These are phyloP conservation scores for Fusarium udum DNA, from an alignment of 2,329 filamentous ascomycete genomes.

Conservation along the genomic window DNA sequence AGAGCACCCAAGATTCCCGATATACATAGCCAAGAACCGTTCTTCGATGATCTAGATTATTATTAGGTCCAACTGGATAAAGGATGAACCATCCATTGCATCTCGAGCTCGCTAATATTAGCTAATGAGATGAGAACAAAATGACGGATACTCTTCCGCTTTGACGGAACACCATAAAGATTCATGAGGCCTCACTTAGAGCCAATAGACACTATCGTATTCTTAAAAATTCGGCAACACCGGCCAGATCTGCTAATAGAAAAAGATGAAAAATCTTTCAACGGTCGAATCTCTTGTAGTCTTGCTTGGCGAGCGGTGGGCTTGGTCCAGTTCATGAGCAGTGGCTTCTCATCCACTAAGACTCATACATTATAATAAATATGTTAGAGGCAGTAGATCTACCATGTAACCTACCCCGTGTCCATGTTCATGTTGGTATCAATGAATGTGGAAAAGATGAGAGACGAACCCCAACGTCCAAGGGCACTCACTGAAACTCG, in stretches of 20 bases:
- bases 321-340: not conserved
- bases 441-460: not conserved
- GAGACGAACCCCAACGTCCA: not conserved
- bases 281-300: not conserved
- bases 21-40: conserved; percentile 5
- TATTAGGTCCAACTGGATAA: not conserved
- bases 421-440: not conserved
- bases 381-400: not conserved
- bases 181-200: not conserved
- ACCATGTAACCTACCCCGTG: conserved; percentile 23
- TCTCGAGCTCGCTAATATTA: not conserved
- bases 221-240: not conserved
- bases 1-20: conserved; percentile 9
- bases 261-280: not conserved
- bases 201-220: conserved; percentile 1
- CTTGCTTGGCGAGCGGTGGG: conserved; percentile 6
- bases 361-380: conserved; percentile 8
- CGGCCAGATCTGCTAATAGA: conserved; percentile 1
- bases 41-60: conserved; percentile 4
- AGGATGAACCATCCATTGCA: not conserved
- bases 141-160: conserved; percentile 12
- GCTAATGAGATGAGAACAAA: conserved; percentile 10
- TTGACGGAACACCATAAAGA: not conserved
- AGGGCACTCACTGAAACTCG: conserved; percentile 1
- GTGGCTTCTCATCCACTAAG: not conserved